These are phyloP conservation scores for Ceratocystis diversiconidia DNA, from an alignment of 2,329 filamentous ascomycete genomes.

Conservation along the genomic window DNA sequence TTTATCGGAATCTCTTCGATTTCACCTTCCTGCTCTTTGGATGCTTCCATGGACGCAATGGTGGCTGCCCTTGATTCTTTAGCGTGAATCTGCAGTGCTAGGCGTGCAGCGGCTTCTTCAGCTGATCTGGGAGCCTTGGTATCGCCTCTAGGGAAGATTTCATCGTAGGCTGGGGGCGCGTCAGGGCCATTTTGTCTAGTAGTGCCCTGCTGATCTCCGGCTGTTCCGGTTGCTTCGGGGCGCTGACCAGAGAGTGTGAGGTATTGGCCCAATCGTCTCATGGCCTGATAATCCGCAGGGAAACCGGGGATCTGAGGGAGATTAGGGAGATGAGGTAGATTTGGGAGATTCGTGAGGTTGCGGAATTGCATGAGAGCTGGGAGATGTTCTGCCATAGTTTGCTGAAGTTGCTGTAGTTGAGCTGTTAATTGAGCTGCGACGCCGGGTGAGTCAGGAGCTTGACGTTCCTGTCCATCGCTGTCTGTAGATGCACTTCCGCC, in stretches of 20 bases:
- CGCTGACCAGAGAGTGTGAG: slow-evolving; percentile 45
- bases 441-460: slow-evolving; percentile 32
- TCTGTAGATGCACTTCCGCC: slow-evolving; percentile 10
- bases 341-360: slow-evolving; percentile 36
- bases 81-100: slow-evolving; percentile 13
- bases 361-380: slow-evolving; percentile 39
- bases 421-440: slow-evolving; percentile 60
- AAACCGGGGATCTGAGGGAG: slow-evolving; percentile 45
- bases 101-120: slow-evolving; percentile 36
- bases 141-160: slow-evolving; percentile 51
- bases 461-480: neutral
- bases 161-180: slow-evolving; percentile 62
- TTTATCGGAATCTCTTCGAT: slow-evolving; percentile 36
- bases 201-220: slow-evolving; percentile 15
- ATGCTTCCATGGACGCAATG: slow-evolving; percentile 25
- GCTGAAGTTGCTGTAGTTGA: slow-evolving; percentile 64
- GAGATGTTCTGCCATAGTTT: slow-evolving; percentile 46
- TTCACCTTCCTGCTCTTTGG: slow-evolving; percentile 18
- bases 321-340: slow-evolving; percentile 39
- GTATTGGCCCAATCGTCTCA: slow-evolving; percentile 57
- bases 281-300: slow-evolving; percentile 59
- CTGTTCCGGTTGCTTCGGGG: slow-evolving; percentile 33
- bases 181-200: slow-evolving; percentile 21
- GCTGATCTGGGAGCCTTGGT: slow-evolving; percentile 34
- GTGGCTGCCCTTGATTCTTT: slow-evolving; percentile 28